Percentiles rank a stretch among this genome's conserved stretches.
Conservation (phyloP, 202 grass and related monocot species). For the Setaria viridis region DNA sequence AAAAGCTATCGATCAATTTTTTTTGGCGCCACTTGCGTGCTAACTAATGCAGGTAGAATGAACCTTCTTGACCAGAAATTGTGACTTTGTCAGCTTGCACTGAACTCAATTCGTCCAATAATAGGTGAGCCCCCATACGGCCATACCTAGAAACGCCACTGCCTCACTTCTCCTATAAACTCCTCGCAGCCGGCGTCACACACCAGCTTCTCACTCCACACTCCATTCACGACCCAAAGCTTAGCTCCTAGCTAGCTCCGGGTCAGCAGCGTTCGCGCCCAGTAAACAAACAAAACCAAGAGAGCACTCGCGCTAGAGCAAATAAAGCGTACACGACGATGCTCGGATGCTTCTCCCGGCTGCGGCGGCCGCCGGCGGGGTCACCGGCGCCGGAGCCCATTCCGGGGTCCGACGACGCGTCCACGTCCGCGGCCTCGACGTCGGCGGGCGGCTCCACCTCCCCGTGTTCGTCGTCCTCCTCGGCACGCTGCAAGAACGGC, state of each 20-base stretch:
- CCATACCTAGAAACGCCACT: conserved; percentile 5
- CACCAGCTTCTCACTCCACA: conserved; percentile 24
- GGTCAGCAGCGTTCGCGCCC: conserved; percentile 26
- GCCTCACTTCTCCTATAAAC: conserved; percentile 33
- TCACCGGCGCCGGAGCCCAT: conserved; percentile 41
- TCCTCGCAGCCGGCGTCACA: conserved; percentile 26
- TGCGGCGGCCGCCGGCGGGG: conserved; percentile 55
- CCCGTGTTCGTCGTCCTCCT: conserved; percentile 63
- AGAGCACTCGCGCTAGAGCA: background rate
- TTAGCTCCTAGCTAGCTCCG: conserved; percentile 4
- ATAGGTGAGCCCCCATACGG: conserved; percentile 33
- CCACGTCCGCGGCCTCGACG: conserved; percentile 57
- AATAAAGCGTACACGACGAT: conserved; percentile 33
- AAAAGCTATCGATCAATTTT: background rate
- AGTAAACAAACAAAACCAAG: background rate
- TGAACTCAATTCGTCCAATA: conserved; percentile 46
- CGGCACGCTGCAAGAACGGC: conserved; percentile 52
- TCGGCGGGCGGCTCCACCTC: conserved; percentile 40
- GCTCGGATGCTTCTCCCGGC: conserved; percentile 91
- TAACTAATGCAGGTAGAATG: conserved; percentile 13
- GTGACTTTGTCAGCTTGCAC: conserved; percentile 38
- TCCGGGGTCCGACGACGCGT: conserved; percentile 50
- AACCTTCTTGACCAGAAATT: conserved; percentile 33
- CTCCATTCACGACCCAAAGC: conserved; percentile 38
- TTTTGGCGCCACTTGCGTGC: background rate